Evolutionary conservation across 2,329 filamentous ascomycete genomes (phyloP), one percentile per base, ranked within the genome.

Genomic region (Ophiocordyceps sinensis): DNA sequence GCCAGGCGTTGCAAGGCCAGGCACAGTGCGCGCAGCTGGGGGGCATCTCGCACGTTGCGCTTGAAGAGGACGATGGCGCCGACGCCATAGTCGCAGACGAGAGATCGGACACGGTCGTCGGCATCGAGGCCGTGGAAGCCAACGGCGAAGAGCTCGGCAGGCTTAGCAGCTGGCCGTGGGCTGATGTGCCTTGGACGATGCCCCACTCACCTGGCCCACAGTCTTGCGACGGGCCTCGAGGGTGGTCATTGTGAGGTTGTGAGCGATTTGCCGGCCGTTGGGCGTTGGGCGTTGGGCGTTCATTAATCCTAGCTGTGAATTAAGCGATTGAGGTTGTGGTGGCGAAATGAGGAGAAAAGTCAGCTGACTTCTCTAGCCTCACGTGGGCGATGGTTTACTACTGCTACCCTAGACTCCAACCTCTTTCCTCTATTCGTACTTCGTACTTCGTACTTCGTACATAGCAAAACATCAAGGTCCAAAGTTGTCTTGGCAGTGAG

Each of bases 31-130:
- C 47, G 51, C 3, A 54, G 39, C 37, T 52, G 45, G 5, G 37
- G 28, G 5, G 51, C 47, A n/a, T 47, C 45, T 14, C 42, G 28
- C 26, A 54, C 44, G 26, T 54, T 54, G 41, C 51, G 47, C 42
- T 53, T 53, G 48, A 54, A 54, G 3, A 54, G 45, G 1, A 54
- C 48, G 23, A 54, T 46, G 39, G 51, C 49, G 2, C 51, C 51
- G 28, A 54, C 46, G 30, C 49, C 49, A 38, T 53, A 54, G 36
- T 54, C 48, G 5, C 47, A 49, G 28, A 54, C 48, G 9, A 54
- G 45, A 5, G 51, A 47, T 8, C 38, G 48, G 36, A 54, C 52
- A 21, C 50, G 44, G 15, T 41, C 29, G 40, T 53, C 47, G 30
- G 51, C 38, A 12, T 44, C 42, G 10, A 43, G 45, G 41, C 47